A percentile compares a stretch with the other conserved stretches of the same genome.
Conservation (phyloP, 2,329 filamentous ascomycete genomes). For the Exophiala oligosperma region DNA sequence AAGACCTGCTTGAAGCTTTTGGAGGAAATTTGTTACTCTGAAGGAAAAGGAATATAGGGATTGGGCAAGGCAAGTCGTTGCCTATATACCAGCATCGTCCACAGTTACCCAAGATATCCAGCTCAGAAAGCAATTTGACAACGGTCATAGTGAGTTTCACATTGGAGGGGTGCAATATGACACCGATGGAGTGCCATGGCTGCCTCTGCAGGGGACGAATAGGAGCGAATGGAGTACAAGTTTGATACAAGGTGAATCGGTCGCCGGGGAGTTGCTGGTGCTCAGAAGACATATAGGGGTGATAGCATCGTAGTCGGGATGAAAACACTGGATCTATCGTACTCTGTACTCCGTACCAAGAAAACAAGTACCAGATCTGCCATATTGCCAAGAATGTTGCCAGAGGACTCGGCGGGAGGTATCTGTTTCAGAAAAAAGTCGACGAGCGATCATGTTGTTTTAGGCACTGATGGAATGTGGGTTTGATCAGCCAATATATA, state of each 20-base stretch:
- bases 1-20: constrained; percentile 23
- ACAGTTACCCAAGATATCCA: neutral
- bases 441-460: constrained; percentile 10
- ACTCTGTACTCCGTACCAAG: too few relatives aligned
- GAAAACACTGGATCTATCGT: constrained; percentile 13
- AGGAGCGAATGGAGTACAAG: constrained; percentile 7
- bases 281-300: neutral
- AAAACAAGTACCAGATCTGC: constrained; percentile 7
- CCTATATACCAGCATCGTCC: constrained; percentile 8
- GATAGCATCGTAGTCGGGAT: constrained; percentile 2
- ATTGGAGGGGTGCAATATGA: constrained; percentile 3
- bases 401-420: neutral
- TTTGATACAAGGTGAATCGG: too few relatives aligned
- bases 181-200: neutral
- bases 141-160: constrained; percentile 12
- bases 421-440: constrained; percentile 17
- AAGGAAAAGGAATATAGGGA: neutral
- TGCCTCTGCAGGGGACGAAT: constrained; percentile 9
- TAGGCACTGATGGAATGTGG: too few relatives aligned
- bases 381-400: constrained; percentile 5
- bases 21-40: constrained; percentile 13
- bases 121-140: constrained; percentile 4
- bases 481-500: too few relatives aligned
- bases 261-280: neutral
- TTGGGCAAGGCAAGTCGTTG: neutral